phyloP scores from a whole-genome alignment of 371 early-diverging fungal species.

The Lichtheimia corymbifera region DNA sequence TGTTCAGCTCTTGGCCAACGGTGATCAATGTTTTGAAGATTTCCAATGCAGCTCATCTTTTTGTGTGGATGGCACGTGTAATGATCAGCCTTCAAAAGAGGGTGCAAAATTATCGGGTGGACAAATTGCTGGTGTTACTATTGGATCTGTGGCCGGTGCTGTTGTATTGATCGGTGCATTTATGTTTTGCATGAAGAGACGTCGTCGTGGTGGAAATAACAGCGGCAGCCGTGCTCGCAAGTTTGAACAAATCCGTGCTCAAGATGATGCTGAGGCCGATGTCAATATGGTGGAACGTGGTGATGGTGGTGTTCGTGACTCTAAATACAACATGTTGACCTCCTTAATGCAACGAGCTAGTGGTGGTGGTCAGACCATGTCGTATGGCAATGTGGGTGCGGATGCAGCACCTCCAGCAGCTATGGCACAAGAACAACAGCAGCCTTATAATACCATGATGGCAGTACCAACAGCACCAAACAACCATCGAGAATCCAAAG shows the following conservation, averaged over 20 bases:
- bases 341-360: slow-evolving; percentile 4
- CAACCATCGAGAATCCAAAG: slow-evolving; percentile 10
- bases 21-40: slow-evolving; percentile 25
- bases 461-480: not conserved
- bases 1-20: slow-evolving; percentile 12
- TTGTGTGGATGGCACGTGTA: slow-evolving; percentile 20
- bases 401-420: too few species aligned
- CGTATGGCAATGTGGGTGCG: too few species aligned
- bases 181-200: slow-evolving; percentile 15
- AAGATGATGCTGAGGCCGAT: slow-evolving; percentile 8
- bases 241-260: slow-evolving; percentile 14
- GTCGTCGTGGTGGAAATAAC: slow-evolving; percentile 13
- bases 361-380: too few species aligned
- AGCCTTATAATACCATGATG: too few species aligned
- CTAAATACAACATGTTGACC: slow-evolving; percentile 12
- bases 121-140: slow-evolving; percentile 27
- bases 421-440: not conserved
- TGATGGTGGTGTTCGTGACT: slow-evolving; percentile 2
- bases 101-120: slow-evolving; percentile 19
- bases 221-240: slow-evolving; percentile 15
- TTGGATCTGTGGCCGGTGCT: slow-evolving; percentile 28
- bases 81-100: not conserved
- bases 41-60: slow-evolving; percentile 32
- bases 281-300: not conserved
- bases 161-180: slow-evolving; percentile 14